Evolutionary conservation across 2,329 filamentous ascomycete genomes (phyloP).

Genomic region (Calonectria pauciramosa): DNA sequence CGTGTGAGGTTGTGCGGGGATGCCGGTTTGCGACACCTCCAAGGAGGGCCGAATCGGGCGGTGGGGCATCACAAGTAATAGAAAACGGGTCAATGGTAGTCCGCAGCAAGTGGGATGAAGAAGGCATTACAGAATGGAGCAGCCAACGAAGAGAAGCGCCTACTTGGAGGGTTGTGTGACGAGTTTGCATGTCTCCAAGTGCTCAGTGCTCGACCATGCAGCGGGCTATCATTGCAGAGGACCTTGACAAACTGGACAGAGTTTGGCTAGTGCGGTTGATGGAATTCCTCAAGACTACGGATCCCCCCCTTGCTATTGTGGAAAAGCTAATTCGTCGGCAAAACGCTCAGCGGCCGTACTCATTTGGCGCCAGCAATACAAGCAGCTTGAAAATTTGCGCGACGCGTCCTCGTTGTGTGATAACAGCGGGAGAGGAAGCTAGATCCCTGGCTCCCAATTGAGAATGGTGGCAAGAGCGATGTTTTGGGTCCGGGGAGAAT

Average conservation of each 20-base stretch:
- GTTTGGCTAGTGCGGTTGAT: slow-evolving; percentile 3
- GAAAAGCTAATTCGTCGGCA: neutral
- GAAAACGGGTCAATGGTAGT: neutral
- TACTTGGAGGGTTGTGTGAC: neutral
- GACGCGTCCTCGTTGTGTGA: neutral
- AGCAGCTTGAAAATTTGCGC: neutral
- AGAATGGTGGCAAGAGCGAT: slow-evolving; percentile 1
- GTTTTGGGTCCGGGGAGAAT: slow-evolving; percentile 3
- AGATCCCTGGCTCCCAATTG: neutral
- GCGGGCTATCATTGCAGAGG: neutral
- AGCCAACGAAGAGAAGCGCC: neutral
- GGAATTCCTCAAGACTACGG: neutral
- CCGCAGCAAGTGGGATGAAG: neutral
- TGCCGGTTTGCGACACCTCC: neutral
- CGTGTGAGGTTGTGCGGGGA: neutral
- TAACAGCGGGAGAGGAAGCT: neutral
- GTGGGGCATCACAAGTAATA: neutral
- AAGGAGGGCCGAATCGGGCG: neutral
- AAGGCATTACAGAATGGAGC: neutral
- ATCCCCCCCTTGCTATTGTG: neutral
- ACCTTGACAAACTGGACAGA: neutral
- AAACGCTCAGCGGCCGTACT: neutral
- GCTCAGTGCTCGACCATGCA: neutral
- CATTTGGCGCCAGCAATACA: neutral
- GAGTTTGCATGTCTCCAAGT: neutral